Conservation (phyloP, 2,329 filamentous ascomycete genomes). For the Phaeosphaeria sp. region DNA sequence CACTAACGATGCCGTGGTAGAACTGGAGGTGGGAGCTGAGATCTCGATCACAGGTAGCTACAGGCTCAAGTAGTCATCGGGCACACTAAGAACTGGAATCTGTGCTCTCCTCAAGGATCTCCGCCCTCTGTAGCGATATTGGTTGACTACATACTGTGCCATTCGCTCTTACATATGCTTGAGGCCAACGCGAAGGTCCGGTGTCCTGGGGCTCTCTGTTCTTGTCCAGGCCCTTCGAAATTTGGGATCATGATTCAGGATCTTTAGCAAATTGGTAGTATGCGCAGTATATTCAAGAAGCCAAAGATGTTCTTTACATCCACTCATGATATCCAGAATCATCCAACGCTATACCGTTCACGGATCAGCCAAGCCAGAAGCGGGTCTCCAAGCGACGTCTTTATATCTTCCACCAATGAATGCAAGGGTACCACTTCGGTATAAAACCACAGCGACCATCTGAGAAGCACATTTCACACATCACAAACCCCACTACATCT, state of each 20-base stretch:
- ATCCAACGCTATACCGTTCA: not conserved
- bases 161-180: no score
- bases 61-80: not conserved
- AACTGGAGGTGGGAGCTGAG: not conserved
- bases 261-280: no score
- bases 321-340: not conserved
- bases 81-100: not conserved
- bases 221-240: no score
- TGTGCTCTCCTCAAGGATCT: no score
- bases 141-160: no score
- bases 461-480: not conserved
- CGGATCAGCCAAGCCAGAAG: conserved; percentile 1
- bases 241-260: no score
- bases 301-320: no score
- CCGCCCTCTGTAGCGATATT: no score
- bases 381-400: conserved; percentile 1
- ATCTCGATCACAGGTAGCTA: not conserved
- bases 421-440: not conserved
- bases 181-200: no score
- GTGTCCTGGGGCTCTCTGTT: no score
- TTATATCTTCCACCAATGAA: conserved; percentile 3
- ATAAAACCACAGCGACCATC: conserved; percentile 2
- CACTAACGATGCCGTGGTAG: not conserved
- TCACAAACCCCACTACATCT: not conserved
- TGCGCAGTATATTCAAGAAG: no score